Percentiles rank a stretch among this genome's conserved stretches.
phyloP scores from a whole-genome alignment of 2,329 filamentous ascomycete species.

The Colletotrichum liriopes region DNA sequence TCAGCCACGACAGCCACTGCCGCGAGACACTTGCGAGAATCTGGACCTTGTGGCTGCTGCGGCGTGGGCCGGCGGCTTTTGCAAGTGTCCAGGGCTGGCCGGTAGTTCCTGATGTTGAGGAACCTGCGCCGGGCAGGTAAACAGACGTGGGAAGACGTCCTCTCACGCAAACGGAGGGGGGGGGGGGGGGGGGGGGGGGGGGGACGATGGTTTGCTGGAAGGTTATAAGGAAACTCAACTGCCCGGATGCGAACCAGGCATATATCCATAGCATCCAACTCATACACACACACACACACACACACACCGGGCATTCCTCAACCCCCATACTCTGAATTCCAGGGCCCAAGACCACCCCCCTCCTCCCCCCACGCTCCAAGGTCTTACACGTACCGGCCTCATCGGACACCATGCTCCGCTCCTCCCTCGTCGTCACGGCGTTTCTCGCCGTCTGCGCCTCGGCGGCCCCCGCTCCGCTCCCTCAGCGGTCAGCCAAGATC shows the following conservation, averaged over 20 bases:
- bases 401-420: background rate
- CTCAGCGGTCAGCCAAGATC: conserved; percentile 23
- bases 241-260: background rate
- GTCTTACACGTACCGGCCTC: background rate
- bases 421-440: conserved; percentile 11
- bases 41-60: background rate
- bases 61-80: conserved; percentile 1
- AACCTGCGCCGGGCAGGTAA: background rate
- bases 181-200: too few relatives aligned
- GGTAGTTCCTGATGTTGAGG: background rate
- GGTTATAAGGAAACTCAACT: background rate
- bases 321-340: background rate
- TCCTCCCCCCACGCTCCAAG: background rate
- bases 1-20: conserved; percentile 10
- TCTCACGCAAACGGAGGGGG: background rate
- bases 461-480: background rate
- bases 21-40: background rate
- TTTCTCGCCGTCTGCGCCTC: conserved; percentile 19
- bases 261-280: background rate
- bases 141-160: too few relatives aligned
- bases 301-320: background rate
- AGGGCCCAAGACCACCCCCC: background rate
- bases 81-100: background rate
- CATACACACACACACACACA: background rate
- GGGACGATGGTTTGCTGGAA: background rate